These are phyloP conservation scores for Fraxinus pennsylvanica DNA, from an alignment of 257 asterid species.

Conservation along the genomic window DNA sequence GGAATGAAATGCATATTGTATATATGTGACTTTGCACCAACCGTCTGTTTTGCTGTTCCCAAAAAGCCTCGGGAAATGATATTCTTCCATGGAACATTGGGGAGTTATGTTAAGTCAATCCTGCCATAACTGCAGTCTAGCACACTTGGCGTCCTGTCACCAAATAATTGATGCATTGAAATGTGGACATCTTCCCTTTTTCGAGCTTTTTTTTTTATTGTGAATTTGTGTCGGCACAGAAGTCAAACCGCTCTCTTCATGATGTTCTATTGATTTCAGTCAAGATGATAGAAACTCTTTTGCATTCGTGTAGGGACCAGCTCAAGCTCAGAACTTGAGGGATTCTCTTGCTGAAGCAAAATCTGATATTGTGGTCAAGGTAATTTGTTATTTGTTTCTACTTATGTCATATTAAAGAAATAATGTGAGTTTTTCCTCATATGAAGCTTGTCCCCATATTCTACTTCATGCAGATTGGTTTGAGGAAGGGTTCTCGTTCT, in stretches of 20 bases:
- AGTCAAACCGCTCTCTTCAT: background rate
- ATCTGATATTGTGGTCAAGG: slow-evolving; percentile 91
- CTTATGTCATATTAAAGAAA: background rate
- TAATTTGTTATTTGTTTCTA: slow-evolving; percentile 13
- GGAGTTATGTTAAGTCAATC: background rate
- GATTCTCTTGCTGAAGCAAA: slow-evolving; percentile 77
- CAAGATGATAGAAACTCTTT: background rate
- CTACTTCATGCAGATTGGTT: slow-evolving; percentile 65
- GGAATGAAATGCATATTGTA: background rate
- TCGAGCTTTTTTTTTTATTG: background rate
- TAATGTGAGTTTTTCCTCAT: background rate
- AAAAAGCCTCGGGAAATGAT: background rate
- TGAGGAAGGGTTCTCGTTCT: slow-evolving; percentile 90
- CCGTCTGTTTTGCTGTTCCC: background rate
- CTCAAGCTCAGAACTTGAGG: slow-evolving; percentile 92
- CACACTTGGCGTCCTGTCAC: background rate
- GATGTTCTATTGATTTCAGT: background rate
- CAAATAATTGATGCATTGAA: background rate
- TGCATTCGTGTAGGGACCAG: slow-evolving; percentile 69
- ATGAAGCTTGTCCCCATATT: slow-evolving; percentile 8
- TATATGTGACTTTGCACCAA: background rate
- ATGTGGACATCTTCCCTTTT: background rate
- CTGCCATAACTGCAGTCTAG: background rate
- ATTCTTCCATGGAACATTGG: background rate
- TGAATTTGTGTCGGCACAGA: background rate